Evolutionary conservation across 1,139 yeast genomes (phyloP), one percentile per base, ranked within the genome.

Genomic region (Diutina siamensis): DNA sequence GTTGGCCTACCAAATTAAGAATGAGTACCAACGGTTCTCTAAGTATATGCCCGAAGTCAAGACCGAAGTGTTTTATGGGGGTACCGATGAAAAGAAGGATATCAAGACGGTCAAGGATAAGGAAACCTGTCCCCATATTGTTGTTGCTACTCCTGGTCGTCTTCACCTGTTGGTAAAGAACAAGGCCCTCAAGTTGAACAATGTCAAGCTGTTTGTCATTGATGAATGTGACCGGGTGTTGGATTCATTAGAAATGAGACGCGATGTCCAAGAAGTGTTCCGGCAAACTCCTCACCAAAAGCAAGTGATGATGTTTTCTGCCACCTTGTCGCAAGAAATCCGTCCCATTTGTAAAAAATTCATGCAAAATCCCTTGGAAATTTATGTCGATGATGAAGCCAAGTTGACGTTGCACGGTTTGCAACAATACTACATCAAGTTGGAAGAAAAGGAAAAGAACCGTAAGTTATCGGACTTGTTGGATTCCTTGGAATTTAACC

Each of bases 221-320:
- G 98, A 92, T 65, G 98, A 92, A 73, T 92, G 97, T 80, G 98
- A 92, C 74, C 88, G 88, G 72, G 97, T 92, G 50, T 78, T 92
- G 64, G 98, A 92, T 69, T 74, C 80, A 49, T 66, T 85, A 58
- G 94, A 84, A 60, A 92, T 92, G 98, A 84, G 98, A 75, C 83
- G 96, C 66, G 98, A 92, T 61, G 97, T 92, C 49, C 98, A 92
- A 72, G 97, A 89, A 64, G 86, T 92, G 54, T 92, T 92, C 81
- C 83, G 97, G 66, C 86, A 87, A 51, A 92, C 98, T 47, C 98
- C 98, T 53, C 95, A 86, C 68, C 96, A 92, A 65, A 92, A 92
- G 71, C 98, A 92, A 74, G 98, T 92, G 49, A 89, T 92, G 97
- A 92, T 92, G 97, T 92, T 92, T 67, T 85, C 96, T 49, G 98